Percentiles rank a stretch among this genome's conserved stretches.
These are phyloP conservation scores for Fonsecaea pugnacius DNA, from an alignment of 2,329 filamentous ascomycete genomes.

Conservation along the genomic window DNA sequence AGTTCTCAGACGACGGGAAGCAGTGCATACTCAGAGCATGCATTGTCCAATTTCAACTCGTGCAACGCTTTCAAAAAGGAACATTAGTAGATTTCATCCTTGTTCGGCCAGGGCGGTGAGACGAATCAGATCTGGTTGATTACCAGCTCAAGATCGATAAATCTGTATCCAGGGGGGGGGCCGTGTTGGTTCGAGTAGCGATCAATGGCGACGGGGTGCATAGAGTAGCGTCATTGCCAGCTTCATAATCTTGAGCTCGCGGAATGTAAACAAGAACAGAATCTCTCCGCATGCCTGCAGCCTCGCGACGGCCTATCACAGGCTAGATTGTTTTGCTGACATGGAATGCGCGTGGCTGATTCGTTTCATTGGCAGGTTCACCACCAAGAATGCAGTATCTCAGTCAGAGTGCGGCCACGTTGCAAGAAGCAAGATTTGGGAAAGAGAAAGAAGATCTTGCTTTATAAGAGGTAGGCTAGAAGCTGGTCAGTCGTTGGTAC, in stretches of 20 bases:
- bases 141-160: constrained; percentile 4
- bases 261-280: constrained; percentile 21
- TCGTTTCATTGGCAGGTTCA: not conserved
- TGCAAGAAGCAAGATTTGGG: not conserved
- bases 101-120: not conserved
- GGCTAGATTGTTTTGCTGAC: not conserved
- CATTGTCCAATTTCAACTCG: constrained; percentile 26
- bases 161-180: not conserved
- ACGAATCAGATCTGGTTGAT: constrained; percentile 5
- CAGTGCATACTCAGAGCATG: not conserved
- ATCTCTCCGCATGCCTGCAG: constrained; percentile 3
- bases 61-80: constrained; percentile 26
- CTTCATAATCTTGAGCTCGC: constrained; percentile 18
- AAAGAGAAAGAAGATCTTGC: not conserved
- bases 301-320: constrained; percentile 7
- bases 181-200: not conserved
- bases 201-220: not conserved
- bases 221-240: not conserved
- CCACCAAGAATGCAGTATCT: constrained; percentile 9
- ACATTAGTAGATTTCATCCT: not conserved
- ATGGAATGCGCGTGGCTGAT: not conserved
- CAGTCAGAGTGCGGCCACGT: not conserved
- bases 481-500: not conserved
- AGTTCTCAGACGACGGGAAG: not conserved
- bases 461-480: not conserved